These are phyloP conservation scores for Arachnomyces sp. DNA, from an alignment of 2,329 filamentous ascomycete species.

Conservation along the genomic window DNA sequence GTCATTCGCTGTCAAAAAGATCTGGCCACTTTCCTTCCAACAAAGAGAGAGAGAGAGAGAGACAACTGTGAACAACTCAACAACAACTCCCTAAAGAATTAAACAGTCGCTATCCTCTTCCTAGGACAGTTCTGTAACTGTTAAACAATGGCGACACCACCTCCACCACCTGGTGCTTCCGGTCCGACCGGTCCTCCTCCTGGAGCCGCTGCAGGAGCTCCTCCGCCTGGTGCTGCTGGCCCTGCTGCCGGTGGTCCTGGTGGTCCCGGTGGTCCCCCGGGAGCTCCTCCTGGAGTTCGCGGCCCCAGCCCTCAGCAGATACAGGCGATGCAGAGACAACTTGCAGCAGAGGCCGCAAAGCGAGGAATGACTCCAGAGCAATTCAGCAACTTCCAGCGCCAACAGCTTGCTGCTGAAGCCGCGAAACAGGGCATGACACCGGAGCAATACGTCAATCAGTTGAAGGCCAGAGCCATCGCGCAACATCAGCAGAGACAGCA, in stretches of 20 bases:
- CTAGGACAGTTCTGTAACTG: neutral
- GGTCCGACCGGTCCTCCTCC: slow-evolving; percentile 23
- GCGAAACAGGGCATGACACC: slow-evolving; percentile 46
- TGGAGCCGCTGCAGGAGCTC: no score
- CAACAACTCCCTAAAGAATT: neutral
- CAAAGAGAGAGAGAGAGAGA: no score
- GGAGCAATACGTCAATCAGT: slow-evolving; percentile 40
- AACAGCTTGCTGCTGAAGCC: slow-evolving; percentile 38
- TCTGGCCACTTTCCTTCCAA: slow-evolving; percentile 18
- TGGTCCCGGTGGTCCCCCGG: slow-evolving; percentile 20
- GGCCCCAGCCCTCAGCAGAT: slow-evolving; percentile 75
- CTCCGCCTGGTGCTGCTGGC: no score
- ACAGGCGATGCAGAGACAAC: slow-evolving; percentile 69
- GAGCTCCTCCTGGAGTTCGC: slow-evolving; percentile 30
- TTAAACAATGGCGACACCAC: no score
- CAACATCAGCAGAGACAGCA: slow-evolving; percentile 23
- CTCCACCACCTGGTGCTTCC: slow-evolving; percentile 15
- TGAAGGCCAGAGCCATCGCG: slow-evolving; percentile 40
- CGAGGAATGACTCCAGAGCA: slow-evolving; percentile 76
- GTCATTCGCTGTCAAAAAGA: slow-evolving; percentile 12
- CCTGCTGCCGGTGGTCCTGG: no score
- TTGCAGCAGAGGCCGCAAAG: slow-evolving; percentile 74
- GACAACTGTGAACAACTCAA: neutral
- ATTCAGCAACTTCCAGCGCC: slow-evolving; percentile 59
- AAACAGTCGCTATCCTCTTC: slow-evolving; percentile 3